Percentiles rank a stretch among this genome's conserved stretches.
These are phyloP conservation scores for Musa troglodytarum DNA, from an alignment of 176 grass and related monocot species.

Conservation along the genomic window DNA sequence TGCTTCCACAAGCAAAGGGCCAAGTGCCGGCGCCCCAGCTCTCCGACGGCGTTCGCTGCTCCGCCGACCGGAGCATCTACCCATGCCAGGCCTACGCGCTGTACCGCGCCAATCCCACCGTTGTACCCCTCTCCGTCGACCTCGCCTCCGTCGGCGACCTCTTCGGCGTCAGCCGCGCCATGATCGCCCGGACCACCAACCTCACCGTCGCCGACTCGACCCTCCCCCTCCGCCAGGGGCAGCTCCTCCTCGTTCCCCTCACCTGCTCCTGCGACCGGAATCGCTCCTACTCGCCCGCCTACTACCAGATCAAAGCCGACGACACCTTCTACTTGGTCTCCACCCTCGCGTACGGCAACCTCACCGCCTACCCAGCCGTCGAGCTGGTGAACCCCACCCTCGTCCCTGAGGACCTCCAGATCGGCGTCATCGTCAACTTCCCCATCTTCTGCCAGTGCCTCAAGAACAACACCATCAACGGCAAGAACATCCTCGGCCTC, in stretches of 20 bases:
- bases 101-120: conserved; percentile 39
- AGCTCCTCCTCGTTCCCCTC: conserved; percentile 63
- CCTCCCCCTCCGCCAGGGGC: conserved; percentile 13
- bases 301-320: conserved; percentile 57
- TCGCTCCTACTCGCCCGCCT: conserved; percentile 41
- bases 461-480: background rate
- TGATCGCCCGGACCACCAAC: conserved; percentile 75
- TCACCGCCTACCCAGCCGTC: conserved; percentile 71
- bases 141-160: conserved; percentile 54
- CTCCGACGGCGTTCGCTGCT: conserved; percentile 62
- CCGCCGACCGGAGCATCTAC: conserved; percentile 38
- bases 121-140: conserved; percentile 24
- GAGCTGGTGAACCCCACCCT: conserved; percentile 64
- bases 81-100: conserved; percentile 86
- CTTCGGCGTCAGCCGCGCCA: conserved; percentile 59
- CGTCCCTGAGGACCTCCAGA: conserved; percentile 32
- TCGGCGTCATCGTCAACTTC: conserved; percentile 63
- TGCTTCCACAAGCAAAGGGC: conserved; percentile 14
- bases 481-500: conserved; percentile 32
- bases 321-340: conserved; percentile 82
- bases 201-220: conserved; percentile 26
- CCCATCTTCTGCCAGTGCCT: conserved; percentile 97
- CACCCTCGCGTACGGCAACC: conserved; percentile 35
- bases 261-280: conserved; percentile 33
- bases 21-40: conserved; percentile 22